Percentiles rank a stretch among this genome's conserved stretches.
Conservation (phyloP, 345 rosid species). For the Viola odorata region DNA sequence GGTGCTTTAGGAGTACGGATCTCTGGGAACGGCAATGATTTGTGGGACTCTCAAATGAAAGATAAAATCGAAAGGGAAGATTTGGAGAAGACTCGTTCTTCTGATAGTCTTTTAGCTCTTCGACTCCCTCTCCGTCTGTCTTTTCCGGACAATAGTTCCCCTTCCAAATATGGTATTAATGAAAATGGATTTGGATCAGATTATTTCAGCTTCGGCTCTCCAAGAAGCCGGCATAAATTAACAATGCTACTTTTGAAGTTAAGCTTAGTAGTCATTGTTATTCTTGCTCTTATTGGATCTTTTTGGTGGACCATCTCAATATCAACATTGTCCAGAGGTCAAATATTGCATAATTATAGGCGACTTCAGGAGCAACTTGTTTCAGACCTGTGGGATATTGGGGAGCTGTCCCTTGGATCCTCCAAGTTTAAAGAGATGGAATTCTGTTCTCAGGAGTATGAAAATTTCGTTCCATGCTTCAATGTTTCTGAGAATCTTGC, state of each 20-base stretch:
- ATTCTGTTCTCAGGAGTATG: conserved; percentile 60
- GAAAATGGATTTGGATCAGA: conserved; percentile 67
- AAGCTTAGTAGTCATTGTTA: conserved; percentile 62
- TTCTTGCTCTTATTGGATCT: conserved; percentile 69
- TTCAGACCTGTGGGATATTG: conserved; percentile 84
- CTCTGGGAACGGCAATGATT: conserved; percentile 55
- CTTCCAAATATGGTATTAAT: conserved; percentile 46
- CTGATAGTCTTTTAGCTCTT: conserved; percentile 37
- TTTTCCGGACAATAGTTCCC: conserved; percentile 41
- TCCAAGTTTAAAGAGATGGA: conserved; percentile 68
- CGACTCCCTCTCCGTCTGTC: conserved; percentile 57
- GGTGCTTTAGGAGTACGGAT: conserved; percentile 55
- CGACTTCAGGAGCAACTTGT: conserved; percentile 83
- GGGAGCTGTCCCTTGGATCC: conserved; percentile 78
- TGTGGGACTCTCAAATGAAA: conserved; percentile 71
- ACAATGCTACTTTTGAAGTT: conserved; percentile 53
- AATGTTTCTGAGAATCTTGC: conserved; percentile 58
- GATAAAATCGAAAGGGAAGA: conserved; percentile 69
- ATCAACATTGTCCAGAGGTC: conserved; percentile 64
- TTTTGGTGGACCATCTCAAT: conserved; percentile 92
- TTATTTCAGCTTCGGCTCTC: conserved; percentile 36
- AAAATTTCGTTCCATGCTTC: conserved; percentile 83
- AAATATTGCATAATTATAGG: conserved; percentile 68
- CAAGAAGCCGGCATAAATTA: conserved; percentile 59
- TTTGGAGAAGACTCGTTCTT: conserved; percentile 47